These are phyloP conservation scores for Stachybotrys chlorohalonatus DNA, from an alignment of 2,329 filamentous ascomycete species.

Conservation along the genomic window DNA sequence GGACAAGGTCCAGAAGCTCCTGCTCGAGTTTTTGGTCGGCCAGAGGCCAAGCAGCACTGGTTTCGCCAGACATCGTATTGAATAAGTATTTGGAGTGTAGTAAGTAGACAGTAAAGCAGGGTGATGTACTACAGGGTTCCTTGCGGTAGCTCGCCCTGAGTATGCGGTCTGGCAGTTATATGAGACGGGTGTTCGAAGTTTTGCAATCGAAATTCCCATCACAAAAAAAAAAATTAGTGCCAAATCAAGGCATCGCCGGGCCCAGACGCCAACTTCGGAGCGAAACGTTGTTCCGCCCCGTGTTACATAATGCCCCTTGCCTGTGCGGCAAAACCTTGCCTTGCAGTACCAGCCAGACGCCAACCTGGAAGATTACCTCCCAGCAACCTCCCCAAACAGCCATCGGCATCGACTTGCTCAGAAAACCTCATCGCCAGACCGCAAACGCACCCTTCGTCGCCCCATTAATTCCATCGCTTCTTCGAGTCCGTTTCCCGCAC, in stretches of 20 bases:
- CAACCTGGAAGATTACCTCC: constrained; percentile 24
- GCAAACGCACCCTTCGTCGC: constrained; percentile 8
- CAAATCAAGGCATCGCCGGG: background rate
- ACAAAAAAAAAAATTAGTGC: background rate
- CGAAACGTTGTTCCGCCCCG: constrained; percentile 6
- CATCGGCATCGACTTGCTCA: constrained; percentile 13
- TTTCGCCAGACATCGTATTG: constrained; percentile 13
- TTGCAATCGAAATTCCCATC: too few species aligned
- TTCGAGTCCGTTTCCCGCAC: constrained; percentile 5
- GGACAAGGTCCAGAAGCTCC: constrained; percentile 74
- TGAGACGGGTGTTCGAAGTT: too few species aligned
- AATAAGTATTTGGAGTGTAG: background rate
- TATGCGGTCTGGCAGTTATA: background rate
- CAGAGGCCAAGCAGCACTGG: constrained; percentile 52
- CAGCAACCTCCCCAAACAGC: constrained; percentile 19
- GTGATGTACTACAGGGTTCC: constrained; percentile 39
- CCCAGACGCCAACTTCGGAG: background rate
- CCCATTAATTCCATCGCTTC: constrained; percentile 8
- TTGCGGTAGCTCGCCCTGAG: constrained; percentile 53
- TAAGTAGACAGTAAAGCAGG: background rate
- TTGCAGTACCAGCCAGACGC: constrained; percentile 22
- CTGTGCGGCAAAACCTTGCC: constrained; percentile 30
- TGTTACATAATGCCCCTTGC: constrained; percentile 23
- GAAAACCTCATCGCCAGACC: constrained; percentile 8
- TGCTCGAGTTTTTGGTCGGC: constrained; percentile 67